These are phyloP conservation scores for Agrocybe chaxingu DNA, from an alignment of 768 basidiomycete genomes.

Conservation along the genomic window DNA sequence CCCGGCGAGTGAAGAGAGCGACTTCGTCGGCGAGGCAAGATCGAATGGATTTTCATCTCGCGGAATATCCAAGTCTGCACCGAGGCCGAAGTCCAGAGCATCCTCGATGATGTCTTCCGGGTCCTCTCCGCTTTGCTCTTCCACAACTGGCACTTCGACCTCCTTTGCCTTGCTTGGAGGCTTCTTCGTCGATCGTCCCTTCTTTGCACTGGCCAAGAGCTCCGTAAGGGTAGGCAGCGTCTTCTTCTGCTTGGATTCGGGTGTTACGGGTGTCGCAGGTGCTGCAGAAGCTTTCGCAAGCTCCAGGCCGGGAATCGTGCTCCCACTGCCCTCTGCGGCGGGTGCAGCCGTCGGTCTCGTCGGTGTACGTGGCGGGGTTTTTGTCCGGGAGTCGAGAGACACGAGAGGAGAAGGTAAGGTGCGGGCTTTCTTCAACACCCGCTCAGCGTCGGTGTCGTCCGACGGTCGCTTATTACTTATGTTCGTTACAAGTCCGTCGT, in stretches of 20 bases:
- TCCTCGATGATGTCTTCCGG: neutral
- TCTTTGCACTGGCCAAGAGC: constrained; percentile 41
- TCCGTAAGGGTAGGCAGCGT: constrained; percentile 37
- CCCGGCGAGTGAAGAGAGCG: constrained; percentile 30
- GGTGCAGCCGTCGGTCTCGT: neutral
- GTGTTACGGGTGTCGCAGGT: too few species aligned
- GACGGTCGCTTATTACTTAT: constrained; percentile 18
- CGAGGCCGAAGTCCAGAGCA: constrained; percentile 5
- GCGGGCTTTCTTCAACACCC: constrained; percentile 15
- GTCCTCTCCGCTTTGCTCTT: neutral
- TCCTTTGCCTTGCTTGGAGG: constrained; percentile 3
- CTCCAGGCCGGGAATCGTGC: too few species aligned
- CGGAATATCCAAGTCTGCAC: constrained; percentile 4
- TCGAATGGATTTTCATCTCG: constrained; percentile 9
- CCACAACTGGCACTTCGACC: neutral
- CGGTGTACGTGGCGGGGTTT: neutral
- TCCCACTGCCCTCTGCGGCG: neutral
- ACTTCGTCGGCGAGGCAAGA: constrained; percentile 26
- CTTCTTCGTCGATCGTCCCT: neutral
- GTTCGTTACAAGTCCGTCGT: constrained; percentile 4
- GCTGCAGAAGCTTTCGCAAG: too few species aligned
- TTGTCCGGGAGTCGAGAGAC: neutral
- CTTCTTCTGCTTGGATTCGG: constrained; percentile 10
- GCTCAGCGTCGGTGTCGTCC: constrained; percentile 1
- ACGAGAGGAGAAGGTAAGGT: constrained; percentile 2